Base-by-base conservation (phyloP, 345 rosid genomes). In the Gossypium mustelinum region DNA sequence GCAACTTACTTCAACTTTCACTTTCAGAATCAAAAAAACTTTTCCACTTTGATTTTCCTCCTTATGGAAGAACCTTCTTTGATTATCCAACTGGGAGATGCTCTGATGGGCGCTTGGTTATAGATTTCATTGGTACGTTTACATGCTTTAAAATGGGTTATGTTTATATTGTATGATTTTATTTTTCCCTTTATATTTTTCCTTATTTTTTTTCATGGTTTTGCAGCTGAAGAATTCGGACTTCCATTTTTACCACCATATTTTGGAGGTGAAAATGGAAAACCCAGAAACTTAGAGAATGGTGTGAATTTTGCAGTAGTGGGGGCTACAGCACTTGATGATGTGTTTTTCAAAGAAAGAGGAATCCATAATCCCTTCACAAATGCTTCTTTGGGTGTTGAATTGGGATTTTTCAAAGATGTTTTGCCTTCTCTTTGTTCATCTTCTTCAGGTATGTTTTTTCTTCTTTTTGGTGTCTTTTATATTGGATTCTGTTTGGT, bases 241-340 rank as follows among this genome's bases (percentile, higher is more conserved):
- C 78, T 86, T 7, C 87, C 89, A 0, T 62, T 76, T 3, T 78
- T 86, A 34, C 84, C 85, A 4, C 85, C 89, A 9, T 83, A 77
- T 60, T 80, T 80, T 17, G 89, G 84, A 73, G 74, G 59, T 3
- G 25, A 55, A 59, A 61, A 79, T 11, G 80, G 76, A 12, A 78
- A 20, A 10, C 3, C 25, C 10, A 7, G 17, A 11, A 67, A 76
- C 25, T 83, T 84, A 29, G 27, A 75, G 0, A 50, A 73, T 12
- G 92, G 92, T 54, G 85, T 81, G 41, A 88, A 88, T 72, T 85
- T 88, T 25, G 92, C 90, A 0, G 85, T 86, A 39, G 82, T 58
- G 16, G 87, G 88, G 24, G 92, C 88, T 44, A 86, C 85, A 1
- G 90, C 90, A 2, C 58, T 88, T 75, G 88, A 86, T 52, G 43